These are phyloP conservation scores for Auricularia heimuer DNA, from an alignment of 768 basidiomycete genomes.

Conservation along the genomic window DNA sequence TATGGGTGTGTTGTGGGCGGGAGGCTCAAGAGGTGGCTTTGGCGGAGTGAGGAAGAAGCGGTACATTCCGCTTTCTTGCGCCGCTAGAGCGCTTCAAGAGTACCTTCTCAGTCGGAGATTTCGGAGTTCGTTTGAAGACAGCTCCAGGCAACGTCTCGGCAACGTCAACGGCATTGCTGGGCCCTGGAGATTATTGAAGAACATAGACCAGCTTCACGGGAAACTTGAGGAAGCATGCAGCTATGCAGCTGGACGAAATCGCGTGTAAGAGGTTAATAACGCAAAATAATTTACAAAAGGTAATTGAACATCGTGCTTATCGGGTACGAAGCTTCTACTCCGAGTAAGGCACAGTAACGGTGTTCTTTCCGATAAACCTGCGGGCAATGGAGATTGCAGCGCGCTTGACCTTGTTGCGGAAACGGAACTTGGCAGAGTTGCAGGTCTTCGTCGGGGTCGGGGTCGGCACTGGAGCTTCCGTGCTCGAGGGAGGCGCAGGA, in stretches of 20 bases:
- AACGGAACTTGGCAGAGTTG: slow-evolving; percentile 3
- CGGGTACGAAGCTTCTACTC: background rate
- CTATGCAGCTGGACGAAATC: background rate
- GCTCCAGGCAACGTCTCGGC: too few species aligned
- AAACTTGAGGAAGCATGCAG: background rate
- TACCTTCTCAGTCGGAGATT: too few species aligned
- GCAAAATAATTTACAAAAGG: background rate
- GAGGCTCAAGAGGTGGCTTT: too few species aligned
- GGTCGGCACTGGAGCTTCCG: background rate
- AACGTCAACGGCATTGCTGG: too few species aligned
- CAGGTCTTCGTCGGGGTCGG: background rate
- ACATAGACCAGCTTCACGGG: too few species aligned
- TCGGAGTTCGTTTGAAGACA: too few species aligned
- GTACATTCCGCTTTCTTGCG: too few species aligned
- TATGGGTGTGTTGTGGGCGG: too few species aligned
- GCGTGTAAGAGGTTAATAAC: background rate
- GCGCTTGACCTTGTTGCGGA: slow-evolving; percentile 3
- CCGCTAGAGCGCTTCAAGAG: too few species aligned
- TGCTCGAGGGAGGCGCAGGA: background rate
- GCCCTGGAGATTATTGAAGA: too few species aligned
- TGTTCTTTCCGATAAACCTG: background rate
- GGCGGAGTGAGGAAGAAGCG: too few species aligned
- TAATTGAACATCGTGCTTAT: background rate
- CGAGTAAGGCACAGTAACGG: background rate
- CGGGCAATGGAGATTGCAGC: background rate